Percentiles rank a stretch among this genome's conserved stretches.
Evolutionary conservation across 768 basidiomycete species (phyloP).

Genomic region (Plicaturopsis crispa): DNA sequence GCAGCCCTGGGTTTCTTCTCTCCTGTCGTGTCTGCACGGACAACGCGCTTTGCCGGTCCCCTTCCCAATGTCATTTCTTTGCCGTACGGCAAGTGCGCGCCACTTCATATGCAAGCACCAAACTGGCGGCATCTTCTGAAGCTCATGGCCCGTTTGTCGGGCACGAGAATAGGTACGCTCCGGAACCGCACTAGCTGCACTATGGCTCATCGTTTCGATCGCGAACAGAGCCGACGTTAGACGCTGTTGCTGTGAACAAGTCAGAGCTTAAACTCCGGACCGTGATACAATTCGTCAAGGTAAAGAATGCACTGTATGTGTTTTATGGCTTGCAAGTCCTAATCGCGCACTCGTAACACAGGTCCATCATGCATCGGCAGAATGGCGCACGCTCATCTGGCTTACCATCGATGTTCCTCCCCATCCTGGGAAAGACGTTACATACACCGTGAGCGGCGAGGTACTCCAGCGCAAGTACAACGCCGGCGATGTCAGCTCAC

Average conservation of each 20-base stretch:
- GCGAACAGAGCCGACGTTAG: slow-evolving; percentile 67
- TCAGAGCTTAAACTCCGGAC: slow-evolving; percentile 55
- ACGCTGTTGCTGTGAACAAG: slow-evolving; percentile 52
- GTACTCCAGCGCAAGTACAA: slow-evolving; percentile 46
- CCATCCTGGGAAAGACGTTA: slow-evolving; percentile 40
- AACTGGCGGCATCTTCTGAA: slow-evolving; percentile 70
- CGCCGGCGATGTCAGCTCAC: slow-evolving; percentile 50
- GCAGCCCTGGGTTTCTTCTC: slow-evolving; percentile 62
- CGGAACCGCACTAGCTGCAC: no score
- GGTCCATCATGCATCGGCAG: slow-evolving; percentile 49
- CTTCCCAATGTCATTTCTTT: slow-evolving; percentile 73
- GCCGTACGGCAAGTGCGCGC: slow-evolving; percentile 58
- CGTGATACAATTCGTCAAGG: slow-evolving; percentile 76
- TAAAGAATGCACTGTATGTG: slow-evolving; percentile 19
- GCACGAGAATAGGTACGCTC: slow-evolving; percentile 57
- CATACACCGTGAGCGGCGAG: no score
- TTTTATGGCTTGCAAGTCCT: background rate
- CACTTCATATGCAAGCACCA: slow-evolving; percentile 67
- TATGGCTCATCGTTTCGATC: no score
- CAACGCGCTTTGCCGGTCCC: slow-evolving; percentile 39
- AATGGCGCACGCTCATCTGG: slow-evolving; percentile 74
- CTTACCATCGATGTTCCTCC: slow-evolving; percentile 71
- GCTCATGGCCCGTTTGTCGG: slow-evolving; percentile 66
- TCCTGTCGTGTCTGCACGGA: slow-evolving; percentile 42
- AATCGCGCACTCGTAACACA: slow-evolving; percentile 21